phyloP scores from a whole-genome alignment of 352 stramenopile species.

The Globisporangium orthogonon region DNA sequence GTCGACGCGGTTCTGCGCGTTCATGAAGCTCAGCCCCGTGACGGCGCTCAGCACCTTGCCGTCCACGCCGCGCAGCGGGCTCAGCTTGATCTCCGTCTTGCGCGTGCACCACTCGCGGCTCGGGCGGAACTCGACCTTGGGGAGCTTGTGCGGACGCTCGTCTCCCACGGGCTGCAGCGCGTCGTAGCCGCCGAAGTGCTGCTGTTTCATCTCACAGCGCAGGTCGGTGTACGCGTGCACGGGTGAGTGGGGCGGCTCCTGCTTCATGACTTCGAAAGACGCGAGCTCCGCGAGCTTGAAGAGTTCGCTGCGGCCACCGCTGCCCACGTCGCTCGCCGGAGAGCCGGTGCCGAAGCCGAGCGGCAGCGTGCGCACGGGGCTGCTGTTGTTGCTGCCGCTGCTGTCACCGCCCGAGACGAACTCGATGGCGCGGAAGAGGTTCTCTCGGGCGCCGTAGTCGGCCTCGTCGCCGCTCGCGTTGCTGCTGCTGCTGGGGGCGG shows the following conservation, averaged over 20 bases:
- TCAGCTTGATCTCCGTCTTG: slow-evolving; percentile 58
- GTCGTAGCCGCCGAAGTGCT: slow-evolving; percentile 4
- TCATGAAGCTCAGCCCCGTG: slow-evolving; percentile 44
- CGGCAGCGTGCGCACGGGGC: slow-evolving; percentile 21
- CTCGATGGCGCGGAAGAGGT: slow-evolving; percentile 58
- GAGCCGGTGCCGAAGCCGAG: slow-evolving; percentile 7
- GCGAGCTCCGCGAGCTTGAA: slow-evolving; percentile 72
- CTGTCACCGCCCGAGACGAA: slow-evolving; percentile 51
- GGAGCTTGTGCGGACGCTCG: slow-evolving; percentile 13
- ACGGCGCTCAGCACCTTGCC: slow-evolving; percentile 41
- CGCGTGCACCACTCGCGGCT: slow-evolving; percentile 53
- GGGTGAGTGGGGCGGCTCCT: slow-evolving; percentile 27
- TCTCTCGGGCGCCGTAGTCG: slow-evolving; percentile 48
- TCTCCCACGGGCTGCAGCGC: slow-evolving; percentile 8
- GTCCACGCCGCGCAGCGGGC: slow-evolving; percentile 38
- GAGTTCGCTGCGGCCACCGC: slow-evolving; percentile 37
- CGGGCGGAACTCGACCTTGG: slow-evolving; percentile 20
- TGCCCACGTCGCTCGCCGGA: slow-evolving; percentile 14
- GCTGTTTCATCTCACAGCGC: slow-evolving; percentile 7
- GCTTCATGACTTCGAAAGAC: slow-evolving; percentile 72
- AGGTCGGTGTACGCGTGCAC: slow-evolving; percentile 4
- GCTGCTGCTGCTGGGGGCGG: slow-evolving; percentile 12
- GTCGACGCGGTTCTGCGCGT: slow-evolving; percentile 32
- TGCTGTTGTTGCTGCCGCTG: slow-evolving; percentile 19
- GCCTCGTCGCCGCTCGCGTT: slow-evolving; percentile 27